Percentiles rank a stretch among this genome's conserved stretches.
Conservation (phyloP, 495 filamentous ascomycete species). For the Xylaria intraflava region DNA sequence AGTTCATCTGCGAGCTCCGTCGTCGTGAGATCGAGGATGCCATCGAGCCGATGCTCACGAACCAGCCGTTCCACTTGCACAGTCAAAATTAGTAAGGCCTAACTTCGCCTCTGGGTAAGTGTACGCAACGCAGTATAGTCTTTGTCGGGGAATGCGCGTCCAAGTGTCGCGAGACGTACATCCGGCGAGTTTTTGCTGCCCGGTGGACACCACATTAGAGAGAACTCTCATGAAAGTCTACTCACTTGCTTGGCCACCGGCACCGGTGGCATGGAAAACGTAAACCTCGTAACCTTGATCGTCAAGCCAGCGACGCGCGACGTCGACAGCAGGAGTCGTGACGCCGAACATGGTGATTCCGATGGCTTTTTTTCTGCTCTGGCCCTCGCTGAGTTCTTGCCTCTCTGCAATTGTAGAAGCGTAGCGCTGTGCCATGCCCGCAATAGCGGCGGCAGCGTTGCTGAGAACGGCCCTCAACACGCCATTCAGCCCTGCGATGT, state of each 20-base stretch:
- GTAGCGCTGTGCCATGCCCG: conserved; percentile 48
- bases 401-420: conserved; percentile 10
- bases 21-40: conserved; percentile 61
- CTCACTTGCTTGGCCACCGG: conserved; percentile 49
- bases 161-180: too few relatives aligned
- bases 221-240: neutral
- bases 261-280: conserved; percentile 63
- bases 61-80: conserved; percentile 56
- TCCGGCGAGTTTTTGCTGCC: too few relatives aligned
- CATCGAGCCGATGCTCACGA: conserved; percentile 47
- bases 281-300: conserved; percentile 45
- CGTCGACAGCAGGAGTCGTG: conserved; percentile 55
- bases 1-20: conserved; percentile 59
- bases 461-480: conserved; percentile 48
- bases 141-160: neutral
- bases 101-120: neutral
- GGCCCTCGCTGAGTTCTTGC: neutral
- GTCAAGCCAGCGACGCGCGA: conserved; percentile 41
- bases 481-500: conserved; percentile 58
- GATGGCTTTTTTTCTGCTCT: conserved; percentile 22
- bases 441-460: conserved; percentile 56
- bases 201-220: too few relatives aligned
- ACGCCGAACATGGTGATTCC: conserved; percentile 72
- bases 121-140: neutral
- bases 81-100: neutral